Base-by-base conservation (phyloP, 805 yeast species). In the Ogataea thermomethanolica region DNA sequence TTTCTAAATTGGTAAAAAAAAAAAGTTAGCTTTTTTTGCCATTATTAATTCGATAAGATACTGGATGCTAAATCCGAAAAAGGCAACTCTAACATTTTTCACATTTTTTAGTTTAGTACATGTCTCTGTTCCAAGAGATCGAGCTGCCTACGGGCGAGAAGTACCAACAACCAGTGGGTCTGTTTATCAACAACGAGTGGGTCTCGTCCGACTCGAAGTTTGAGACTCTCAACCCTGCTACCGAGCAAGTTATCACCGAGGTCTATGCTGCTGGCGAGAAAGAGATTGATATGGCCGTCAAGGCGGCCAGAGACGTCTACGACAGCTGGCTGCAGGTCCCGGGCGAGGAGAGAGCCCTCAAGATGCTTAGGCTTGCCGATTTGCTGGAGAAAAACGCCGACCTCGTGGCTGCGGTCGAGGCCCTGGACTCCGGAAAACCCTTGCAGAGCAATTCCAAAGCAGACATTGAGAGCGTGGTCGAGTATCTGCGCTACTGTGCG, bases 151-250 rank as follows among this genome's bases (percentile, higher is more conserved):
- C 68, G 29, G 82, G 82, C 36, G 51, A 58, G 34, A 68, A 66
- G 35, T 74, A 65, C 57, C 50, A 59, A 20, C 83, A 77, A 51
- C 86, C 84, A 27, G 44, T 78, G n/a, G 87, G 86, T 6, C 64
- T 79, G 45, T 80, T 76, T 58, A 76, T 78, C 54, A 69, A 76
- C 59, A 77, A 77, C 50, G 74, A 76, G 55, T 76, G 72, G 59
- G 64, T 67, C 25, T 49, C 58, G 23, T 59, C 76, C 7, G 67
- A 66, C 27, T 56, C 62, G 23, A 60, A 56, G 22, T 59, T 74
- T 21, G 73, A 69, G 35, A 66, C 76, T 1, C 49, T 69, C 26
- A 64, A 74, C 46, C 82, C 82, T 12, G 59, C 77, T 4, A 75
- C 77, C 9, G 78, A 69, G 43, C 66, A 69, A 47, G 57, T 61